A percentile compares a stretch with the other conserved stretches of the same genome.
Conservation (phyloP, 805 yeast genomes). For the Kockiozyma suomiensis region DNA sequence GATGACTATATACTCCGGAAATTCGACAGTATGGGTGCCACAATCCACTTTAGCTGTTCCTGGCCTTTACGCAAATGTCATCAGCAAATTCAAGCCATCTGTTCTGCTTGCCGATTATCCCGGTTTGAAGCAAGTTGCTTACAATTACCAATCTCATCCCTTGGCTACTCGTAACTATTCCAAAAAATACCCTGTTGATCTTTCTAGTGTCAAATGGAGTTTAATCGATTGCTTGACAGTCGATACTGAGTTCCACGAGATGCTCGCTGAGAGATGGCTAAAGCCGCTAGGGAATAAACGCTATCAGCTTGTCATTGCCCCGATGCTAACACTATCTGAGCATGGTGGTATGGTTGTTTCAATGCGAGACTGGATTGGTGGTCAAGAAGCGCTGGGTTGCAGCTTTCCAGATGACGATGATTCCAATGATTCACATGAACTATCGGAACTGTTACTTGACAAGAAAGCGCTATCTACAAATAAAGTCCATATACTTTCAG, state of each 20-base stretch:
- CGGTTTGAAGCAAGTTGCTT: slow-evolving; percentile 85
- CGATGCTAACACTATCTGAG: slow-evolving; percentile 84
- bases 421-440: slow-evolving; percentile 46
- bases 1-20: slow-evolving; percentile 83
- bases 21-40: slow-evolving; percentile 77
- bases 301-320: slow-evolving; percentile 78
- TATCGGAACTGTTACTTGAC: slow-evolving; percentile 71
- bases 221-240: slow-evolving; percentile 84
- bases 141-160: slow-evolving; percentile 90
- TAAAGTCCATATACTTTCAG: slow-evolving; percentile 63
- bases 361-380: slow-evolving; percentile 86
- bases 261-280: slow-evolving; percentile 85
- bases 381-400: slow-evolving; percentile 63
- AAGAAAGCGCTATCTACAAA: slow-evolving; percentile 73
- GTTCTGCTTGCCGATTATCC: slow-evolving; percentile 82
- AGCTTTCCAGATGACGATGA: slow-evolving; percentile 44
- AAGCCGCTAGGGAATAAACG: slow-evolving; percentile 83
- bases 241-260: slow-evolving; percentile 90
- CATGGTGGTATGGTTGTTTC: slow-evolving; percentile 96
- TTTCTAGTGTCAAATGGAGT: slow-evolving; percentile 84
- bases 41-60: slow-evolving; percentile 72
- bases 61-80: slow-evolving; percentile 82
- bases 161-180: slow-evolving; percentile 76
- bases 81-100: slow-evolving; percentile 70
- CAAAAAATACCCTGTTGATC: slow-evolving; percentile 71